Evolutionary conservation across 371 early-diverging fungal species (phyloP).

Genomic region (Circinella umbellata): DNA sequence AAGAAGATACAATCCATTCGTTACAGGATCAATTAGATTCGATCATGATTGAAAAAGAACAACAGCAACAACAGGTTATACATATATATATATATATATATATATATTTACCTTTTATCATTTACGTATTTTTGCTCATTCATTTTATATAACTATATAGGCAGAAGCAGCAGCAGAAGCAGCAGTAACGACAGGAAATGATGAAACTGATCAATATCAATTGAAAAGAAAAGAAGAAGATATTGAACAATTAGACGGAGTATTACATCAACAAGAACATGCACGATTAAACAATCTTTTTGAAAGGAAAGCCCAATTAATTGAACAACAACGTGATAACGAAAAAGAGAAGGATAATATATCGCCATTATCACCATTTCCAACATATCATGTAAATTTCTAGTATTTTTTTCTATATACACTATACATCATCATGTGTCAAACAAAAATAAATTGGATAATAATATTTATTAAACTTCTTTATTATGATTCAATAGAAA

Average conservation of each 20-base stretch:
- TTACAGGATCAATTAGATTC: background rate
- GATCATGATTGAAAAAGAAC: background rate
- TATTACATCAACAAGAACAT: background rate
- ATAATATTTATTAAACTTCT: too few relatives aligned
- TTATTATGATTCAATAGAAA: too few relatives aligned
- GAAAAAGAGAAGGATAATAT: background rate
- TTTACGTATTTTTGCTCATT: background rate
- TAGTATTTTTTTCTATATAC: background rate
- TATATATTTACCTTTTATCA: background rate
- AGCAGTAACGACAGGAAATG: background rate
- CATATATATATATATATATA: background rate
- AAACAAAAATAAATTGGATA: too few relatives aligned
- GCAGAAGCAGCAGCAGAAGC: too few relatives aligned
- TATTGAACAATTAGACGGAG: background rate
- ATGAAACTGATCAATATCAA: background rate
- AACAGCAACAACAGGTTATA: background rate
- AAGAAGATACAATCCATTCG: background rate
- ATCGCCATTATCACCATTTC: background rate
- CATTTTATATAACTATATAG: too few relatives aligned
- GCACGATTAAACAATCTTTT: background rate
- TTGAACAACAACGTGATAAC: background rate
- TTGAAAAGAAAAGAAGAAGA: background rate
- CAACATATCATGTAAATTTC: background rate
- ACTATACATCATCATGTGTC: too few relatives aligned
- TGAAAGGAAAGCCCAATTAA: constrained; percentile 1